Base-by-base conservation (phyloP, 176 grass and related monocot genomes). In the Musa itinerans region DNA sequence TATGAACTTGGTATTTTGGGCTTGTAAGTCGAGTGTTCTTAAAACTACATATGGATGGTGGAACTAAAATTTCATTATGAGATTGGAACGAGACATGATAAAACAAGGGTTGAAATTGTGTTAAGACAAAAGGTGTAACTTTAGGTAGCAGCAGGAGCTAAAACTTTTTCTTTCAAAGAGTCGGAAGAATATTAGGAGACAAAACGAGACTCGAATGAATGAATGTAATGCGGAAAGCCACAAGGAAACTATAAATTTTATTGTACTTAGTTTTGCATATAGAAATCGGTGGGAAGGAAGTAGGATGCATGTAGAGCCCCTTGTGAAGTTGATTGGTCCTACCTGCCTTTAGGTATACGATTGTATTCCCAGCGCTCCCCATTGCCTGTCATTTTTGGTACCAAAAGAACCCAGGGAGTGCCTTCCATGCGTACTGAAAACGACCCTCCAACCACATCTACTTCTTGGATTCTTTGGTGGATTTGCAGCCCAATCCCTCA, bases 391-490 rank as follows among this genome's bases (percentile, higher is more conserved):
- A 65, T 29, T 65, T 65, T 65, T 26, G 5, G 22, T 65, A 24
- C 63, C 23, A 5, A 13, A 65, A 26, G 26, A 65, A 26, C 29
- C 63, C 7, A 13, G 23, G 10, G 22, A 65, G 63, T 65, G 63
- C 63, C 63, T 26, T 65, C 20, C 63, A 67, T 67, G 63, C 24
- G 26, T 65, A 26, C 24, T 20, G 63, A 65, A 65, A 65, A 65
- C 63, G 63, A 65, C 63, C 26, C 8, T 11, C 11, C 14, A 65
- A 65, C 63, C 23, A 65, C 63, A 29, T 23, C 63, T 26, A 26
- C 22, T 65, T 65, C 23, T 65, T 65, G 63, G 21, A 65, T 65
- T 26, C 23, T 65, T 65, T 65, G 23, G 22, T 65, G 63, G 63
- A 23, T 65, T 65, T 65, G 63, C n/a, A 27, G 26, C 21, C 63